These are phyloP conservation scores for Lyophyllum semitale DNA, from an alignment of 768 basidiomycete genomes.

Conservation along the genomic window DNA sequence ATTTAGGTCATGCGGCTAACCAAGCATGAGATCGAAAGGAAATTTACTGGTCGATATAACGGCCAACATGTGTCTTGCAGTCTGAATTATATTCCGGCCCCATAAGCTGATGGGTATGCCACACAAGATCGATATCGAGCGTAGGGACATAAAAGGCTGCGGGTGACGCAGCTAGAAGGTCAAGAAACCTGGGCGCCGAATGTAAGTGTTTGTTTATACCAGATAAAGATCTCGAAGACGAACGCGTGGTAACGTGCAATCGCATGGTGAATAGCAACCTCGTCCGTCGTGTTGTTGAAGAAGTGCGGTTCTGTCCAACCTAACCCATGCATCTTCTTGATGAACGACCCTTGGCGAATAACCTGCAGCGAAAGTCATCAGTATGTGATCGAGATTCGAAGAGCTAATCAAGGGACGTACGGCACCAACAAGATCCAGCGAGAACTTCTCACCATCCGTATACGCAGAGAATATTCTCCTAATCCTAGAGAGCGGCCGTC, in stretches of 20 bases:
- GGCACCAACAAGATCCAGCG: slow-evolving; percentile 15
- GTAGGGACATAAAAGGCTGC: slow-evolving; percentile 48
- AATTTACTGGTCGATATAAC: slow-evolving; percentile 50
- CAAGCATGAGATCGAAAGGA: no score
- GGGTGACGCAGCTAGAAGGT: slow-evolving; percentile 42
- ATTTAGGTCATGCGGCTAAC: no score
- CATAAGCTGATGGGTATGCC: slow-evolving; percentile 68
- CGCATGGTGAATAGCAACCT: slow-evolving; percentile 46
- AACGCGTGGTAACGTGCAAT: slow-evolving; percentile 63
- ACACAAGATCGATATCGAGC: slow-evolving; percentile 65
- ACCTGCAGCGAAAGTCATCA: slow-evolving; percentile 3
- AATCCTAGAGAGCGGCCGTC: background rate
- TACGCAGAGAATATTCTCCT: slow-evolving; percentile 11
- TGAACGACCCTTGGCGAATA: slow-evolving; percentile 20
- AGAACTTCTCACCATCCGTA: slow-evolving; percentile 7
- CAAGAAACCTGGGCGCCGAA: slow-evolving; percentile 39
- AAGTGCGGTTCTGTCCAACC: slow-evolving; percentile 49
- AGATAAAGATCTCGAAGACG: background rate
- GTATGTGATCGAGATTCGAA: background rate
- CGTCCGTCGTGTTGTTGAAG: slow-evolving; percentile 38
- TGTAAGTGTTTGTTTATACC: background rate
- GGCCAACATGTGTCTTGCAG: slow-evolving; percentile 37
- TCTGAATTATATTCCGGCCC: slow-evolving; percentile 41
- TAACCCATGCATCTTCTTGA: slow-evolving; percentile 51
- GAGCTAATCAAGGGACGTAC: background rate